These are phyloP conservation scores for Thelephora terrestris DNA, from an alignment of 1,284 basidiomycete genomes.

Conservation along the genomic window DNA sequence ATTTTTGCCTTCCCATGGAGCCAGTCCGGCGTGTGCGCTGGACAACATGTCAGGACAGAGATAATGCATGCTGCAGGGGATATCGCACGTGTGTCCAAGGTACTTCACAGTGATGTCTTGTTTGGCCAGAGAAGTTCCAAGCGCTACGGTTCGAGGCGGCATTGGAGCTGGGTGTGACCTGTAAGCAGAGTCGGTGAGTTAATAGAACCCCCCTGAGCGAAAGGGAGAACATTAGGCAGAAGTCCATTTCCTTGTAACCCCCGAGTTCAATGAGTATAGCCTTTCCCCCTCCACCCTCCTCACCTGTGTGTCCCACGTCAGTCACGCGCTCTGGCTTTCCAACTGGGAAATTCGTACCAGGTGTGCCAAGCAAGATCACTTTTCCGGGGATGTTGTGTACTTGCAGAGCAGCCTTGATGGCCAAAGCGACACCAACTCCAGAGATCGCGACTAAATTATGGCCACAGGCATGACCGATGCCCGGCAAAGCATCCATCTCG, in stretches of 20 bases:
- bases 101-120: slow-evolving; percentile 56
- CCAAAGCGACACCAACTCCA: slow-evolving; percentile 67
- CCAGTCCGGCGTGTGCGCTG: slow-evolving; percentile 64
- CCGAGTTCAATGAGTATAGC: slow-evolving; percentile 62
- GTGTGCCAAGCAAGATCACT: slow-evolving; percentile 73
- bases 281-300: slow-evolving; percentile 80
- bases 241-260: slow-evolving; percentile 69
- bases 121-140: slow-evolving; percentile 48
- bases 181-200: slow-evolving; percentile 4
- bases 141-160: slow-evolving; percentile 31
- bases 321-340: background rate
- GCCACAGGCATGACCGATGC: slow-evolving; percentile 69
- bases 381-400: slow-evolving; percentile 57
- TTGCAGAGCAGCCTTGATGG: slow-evolving; percentile 57
- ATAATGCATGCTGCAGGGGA: slow-evolving; percentile 5
- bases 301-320: slow-evolving; percentile 33
- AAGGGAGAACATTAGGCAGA: slow-evolving; percentile 55
- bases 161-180: slow-evolving; percentile 62
- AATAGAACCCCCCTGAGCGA: slow-evolving; percentile 4
- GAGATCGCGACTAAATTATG: slow-evolving; percentile 80
- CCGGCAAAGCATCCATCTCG: slow-evolving; percentile 57
- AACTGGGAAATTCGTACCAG: slow-evolving; percentile 34
- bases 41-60: background rate
- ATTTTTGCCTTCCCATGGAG: slow-evolving; percentile 79
- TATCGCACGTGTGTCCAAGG: slow-evolving; percentile 51